phyloP scores from a whole-genome alignment of 768 basidiomycete genomes.

The Sporobolomyces phaffii region DNA sequence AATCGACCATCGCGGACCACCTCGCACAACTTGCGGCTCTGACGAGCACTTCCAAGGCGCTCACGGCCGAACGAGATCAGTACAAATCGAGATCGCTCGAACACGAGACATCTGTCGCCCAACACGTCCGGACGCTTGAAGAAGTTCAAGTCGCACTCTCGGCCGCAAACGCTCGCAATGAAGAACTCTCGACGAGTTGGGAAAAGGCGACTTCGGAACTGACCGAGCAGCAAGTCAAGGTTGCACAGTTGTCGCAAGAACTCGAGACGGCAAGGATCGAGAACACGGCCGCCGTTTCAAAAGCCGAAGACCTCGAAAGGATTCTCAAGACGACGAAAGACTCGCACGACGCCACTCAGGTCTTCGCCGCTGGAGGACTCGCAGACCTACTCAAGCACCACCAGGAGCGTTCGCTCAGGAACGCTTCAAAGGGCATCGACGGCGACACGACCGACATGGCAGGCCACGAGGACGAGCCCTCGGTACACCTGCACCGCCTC shows the following conservation, averaged over 20 bases:
- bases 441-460: not conserved
- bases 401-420: conserved; percentile 5
- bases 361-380: conserved; percentile 32
- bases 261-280: conserved; percentile 22
- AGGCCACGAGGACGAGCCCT: not conserved
- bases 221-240: conserved; percentile 46
- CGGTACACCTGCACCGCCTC: not conserved
- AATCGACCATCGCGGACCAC: conserved; percentile 67
- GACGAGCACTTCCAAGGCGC: conserved; percentile 67
- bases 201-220: conserved; percentile 65
- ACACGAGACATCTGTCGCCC: conserved; percentile 63
- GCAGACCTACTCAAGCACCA: conserved; percentile 26
- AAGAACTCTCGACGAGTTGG: conserved; percentile 71
- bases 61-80: conserved; percentile 67
- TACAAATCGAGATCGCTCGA: conserved; percentile 66
- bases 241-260: conserved; percentile 31
- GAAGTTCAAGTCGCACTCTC: conserved; percentile 72
- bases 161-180: conserved; percentile 66
- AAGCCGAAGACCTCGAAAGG: conserved; percentile 32
- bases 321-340: conserved; percentile 30
- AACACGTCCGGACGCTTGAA: conserved; percentile 80
- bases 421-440: conserved; percentile 1
- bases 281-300: not conserved
- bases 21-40: conserved; percentile 66
- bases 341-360: conserved; percentile 33